Evolutionary conservation across 1,284 basidiomycete species (phyloP).

Genomic region (Phylloporus sp.): DNA sequence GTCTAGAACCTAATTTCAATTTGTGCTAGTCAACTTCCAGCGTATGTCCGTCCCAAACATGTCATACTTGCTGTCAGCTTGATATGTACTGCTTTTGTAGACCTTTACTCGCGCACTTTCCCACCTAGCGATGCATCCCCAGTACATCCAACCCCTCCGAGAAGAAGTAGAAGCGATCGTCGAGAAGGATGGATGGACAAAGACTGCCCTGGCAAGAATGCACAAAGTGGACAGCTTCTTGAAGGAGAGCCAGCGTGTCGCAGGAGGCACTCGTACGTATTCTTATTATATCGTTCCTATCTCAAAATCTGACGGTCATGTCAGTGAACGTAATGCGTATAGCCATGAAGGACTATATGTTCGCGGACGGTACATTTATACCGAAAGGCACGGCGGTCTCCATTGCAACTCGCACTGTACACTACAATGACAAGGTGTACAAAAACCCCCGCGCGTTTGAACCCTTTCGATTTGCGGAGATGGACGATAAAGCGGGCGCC

Average conservation of each 20-base stretch:
- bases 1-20: neutral
- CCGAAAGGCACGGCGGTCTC: neutral
- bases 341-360: slow-evolving; percentile 43
- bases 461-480: neutral
- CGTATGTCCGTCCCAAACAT: neutral
- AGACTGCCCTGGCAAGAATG: slow-evolving; percentile 5
- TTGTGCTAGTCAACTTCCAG: neutral
- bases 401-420: neutral
- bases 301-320: neutral
- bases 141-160: neutral
- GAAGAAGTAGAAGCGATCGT: neutral
- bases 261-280: neutral
- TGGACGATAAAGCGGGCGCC: neutral
- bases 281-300: no score
- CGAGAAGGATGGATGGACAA: neutral
- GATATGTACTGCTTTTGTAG: neutral
- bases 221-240: slow-evolving; percentile 23
- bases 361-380: neutral
- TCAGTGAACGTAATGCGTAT: neutral
- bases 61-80: neutral
- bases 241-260: slow-evolving; percentile 13
- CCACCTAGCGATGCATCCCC: neutral
- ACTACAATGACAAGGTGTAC: neutral
- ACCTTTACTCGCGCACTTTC: neutral
- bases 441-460: neutral